These are phyloP conservation scores for Aspergillus neoniger DNA, from an alignment of 2,329 filamentous ascomycete genomes.

Conservation along the genomic window DNA sequence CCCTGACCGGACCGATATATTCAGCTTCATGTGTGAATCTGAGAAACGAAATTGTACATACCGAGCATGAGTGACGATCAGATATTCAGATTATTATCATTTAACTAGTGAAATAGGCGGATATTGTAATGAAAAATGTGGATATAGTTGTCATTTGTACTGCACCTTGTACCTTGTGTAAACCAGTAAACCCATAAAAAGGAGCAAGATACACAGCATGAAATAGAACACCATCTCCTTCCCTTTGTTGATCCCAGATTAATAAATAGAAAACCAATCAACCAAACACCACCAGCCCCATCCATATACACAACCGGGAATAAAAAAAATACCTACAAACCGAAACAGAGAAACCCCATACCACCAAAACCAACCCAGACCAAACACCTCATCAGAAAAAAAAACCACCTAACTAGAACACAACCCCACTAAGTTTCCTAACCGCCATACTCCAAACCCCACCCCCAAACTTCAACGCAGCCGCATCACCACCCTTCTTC, in stretches of 20 bases:
- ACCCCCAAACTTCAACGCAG: constrained; percentile 33
- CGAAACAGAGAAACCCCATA: not conserved
- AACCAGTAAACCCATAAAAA: not conserved
- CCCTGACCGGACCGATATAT: not conserved
- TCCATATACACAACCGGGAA: not conserved
- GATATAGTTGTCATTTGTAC: not conserved
- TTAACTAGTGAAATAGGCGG: not conserved
- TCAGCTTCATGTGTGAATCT: not conserved
- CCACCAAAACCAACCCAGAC: no score
- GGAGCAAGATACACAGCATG: not conserved
- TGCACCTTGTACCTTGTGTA: not conserved
- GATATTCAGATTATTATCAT: not conserved
- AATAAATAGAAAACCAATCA: not conserved
- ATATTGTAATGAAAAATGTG: not conserved
- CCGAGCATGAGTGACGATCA: not conserved
- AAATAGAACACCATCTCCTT: not conserved
- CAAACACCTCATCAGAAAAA: no score
- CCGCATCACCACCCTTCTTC: constrained; percentile 7
- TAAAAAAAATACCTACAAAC: not conserved
- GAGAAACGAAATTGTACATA: not conserved
- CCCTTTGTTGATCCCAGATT: not conserved
- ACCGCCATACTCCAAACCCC: constrained; percentile 46
- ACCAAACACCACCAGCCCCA: constrained; percentile 1
- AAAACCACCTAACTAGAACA: constrained; percentile 29
- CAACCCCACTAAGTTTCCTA: constrained; percentile 35